Base-by-base conservation (phyloP, 1,284 basidiomycete species). In the Pyrrhoderma noxium region DNA sequence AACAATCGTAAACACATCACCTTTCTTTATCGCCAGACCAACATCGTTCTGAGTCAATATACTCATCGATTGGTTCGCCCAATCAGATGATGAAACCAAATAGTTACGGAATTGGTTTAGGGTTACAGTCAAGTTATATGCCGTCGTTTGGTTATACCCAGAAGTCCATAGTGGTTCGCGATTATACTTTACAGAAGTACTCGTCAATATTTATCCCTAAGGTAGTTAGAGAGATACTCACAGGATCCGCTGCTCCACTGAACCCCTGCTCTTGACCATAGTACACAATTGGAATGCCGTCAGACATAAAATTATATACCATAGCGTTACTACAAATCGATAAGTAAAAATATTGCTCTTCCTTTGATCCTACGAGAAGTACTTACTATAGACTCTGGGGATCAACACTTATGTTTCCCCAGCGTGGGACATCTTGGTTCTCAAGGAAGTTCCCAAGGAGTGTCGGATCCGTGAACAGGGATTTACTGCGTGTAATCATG, bases 341-440 rank as follows among this genome's bases (percentile, higher is more conserved):
- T 40, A 40, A 31, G 27, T 31, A 31, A 5, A 11, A 31, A 31
- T 31, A 11, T 5, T 5, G 27, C n/a, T 34, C n/a, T 5, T 19
- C 7, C 5, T 8, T 13, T 16, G 11, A 18, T 43, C 16, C 8
- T 21, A 3, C 19, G 31, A 18, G n/a, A 14, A 31, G 19, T 21
- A 67, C 80, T 58, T 60, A 84, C 76, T 73, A 79, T 58, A 76
- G 70, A 63, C 69, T 82, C 64, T 76, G 78, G 21, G 71, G 76
- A 62, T 83, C 82, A n/a, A 77, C 73, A 3, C 73, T 79, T 31
- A 71, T 60, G 65, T 81, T 84, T 52, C 77, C 72, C 80, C 85
- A 90, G 44, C 89, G 76, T 2, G 87, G 80, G 18, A 87, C 57
- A 62, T 91, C 88, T 59, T 91, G 88, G 66, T 91, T 91, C 66